Evolutionary conservation across 768 basidiomycete genomes (phyloP).

Genomic region (Lactarius quietus): DNA sequence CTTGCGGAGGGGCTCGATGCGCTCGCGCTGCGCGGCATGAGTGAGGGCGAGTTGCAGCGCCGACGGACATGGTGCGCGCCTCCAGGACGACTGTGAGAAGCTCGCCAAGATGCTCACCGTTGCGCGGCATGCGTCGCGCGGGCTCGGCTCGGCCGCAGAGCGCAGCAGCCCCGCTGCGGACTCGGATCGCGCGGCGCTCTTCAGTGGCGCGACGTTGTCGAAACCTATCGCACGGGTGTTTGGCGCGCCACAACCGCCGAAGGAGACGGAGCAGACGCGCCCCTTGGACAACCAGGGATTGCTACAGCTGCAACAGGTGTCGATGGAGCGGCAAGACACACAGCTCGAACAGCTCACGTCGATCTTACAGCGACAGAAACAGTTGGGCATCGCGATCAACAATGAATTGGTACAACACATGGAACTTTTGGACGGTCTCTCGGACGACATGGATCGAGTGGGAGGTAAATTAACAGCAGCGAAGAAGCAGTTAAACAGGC

Average conservation of each 20-base stretch:
- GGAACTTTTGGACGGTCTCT: constrained; percentile 79
- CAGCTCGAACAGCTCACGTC: constrained; percentile 78
- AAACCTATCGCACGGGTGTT: constrained; percentile 71
- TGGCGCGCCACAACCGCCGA: constrained; percentile 53
- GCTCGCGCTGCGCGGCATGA: constrained; percentile 68
- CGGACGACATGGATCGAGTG: constrained; percentile 70
- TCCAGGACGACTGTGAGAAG: constrained; percentile 91
- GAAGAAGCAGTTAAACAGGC: constrained; percentile 77
- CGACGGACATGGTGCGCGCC: constrained; percentile 87
- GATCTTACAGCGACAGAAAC: constrained; percentile 78
- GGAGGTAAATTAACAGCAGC: constrained; percentile 75
- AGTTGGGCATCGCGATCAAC: constrained; percentile 82
- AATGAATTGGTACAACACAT: constrained; percentile 81
- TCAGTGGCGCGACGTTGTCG: constrained; percentile 30
- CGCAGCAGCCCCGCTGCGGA: constrained; percentile 43
- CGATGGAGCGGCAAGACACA: constrained; percentile 80
- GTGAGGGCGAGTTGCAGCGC: constrained; percentile 87
- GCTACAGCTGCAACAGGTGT: constrained; percentile 69
- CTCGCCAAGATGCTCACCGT: constrained; percentile 82
- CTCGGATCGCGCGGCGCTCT: constrained; percentile 61
- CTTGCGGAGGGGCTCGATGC: constrained; percentile 67
- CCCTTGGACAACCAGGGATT: constrained; percentile 84
- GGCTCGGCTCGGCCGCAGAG: constrained; percentile 34
- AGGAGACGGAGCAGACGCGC: constrained; percentile 83
- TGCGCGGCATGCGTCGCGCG: constrained; percentile 52